phyloP scores from a whole-genome alignment of 129 eudicot species.

The Pulicaria dysenterica region DNA sequence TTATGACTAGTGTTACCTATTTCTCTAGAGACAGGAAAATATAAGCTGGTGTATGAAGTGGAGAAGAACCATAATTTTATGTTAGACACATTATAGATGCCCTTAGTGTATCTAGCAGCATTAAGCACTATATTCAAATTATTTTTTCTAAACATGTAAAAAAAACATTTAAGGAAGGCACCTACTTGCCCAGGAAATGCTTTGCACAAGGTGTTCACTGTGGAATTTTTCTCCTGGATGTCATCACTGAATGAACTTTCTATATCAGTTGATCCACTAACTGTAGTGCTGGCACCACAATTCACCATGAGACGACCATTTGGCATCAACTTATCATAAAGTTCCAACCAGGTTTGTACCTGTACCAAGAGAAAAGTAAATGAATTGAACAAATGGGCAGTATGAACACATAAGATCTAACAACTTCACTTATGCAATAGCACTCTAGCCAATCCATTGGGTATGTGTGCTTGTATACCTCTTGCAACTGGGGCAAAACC shows the following conservation, averaged over 20 bases:
- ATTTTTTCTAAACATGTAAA: not conserved
- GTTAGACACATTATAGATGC: too few relatives aligned
- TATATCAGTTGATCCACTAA: not conserved
- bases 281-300: slow-evolving; percentile 57
- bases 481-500: slow-evolving; percentile 72
- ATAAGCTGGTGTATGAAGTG: too few relatives aligned
- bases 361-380: slow-evolving; percentile 26
- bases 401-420: not conserved
- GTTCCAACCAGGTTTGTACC: slow-evolving; percentile 71
- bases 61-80: too few relatives aligned
- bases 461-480: slow-evolving; percentile 41
- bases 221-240: slow-evolving; percentile 54
- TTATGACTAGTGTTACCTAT: too few relatives aligned
- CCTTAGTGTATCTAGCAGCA: not conserved
- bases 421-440: not conserved
- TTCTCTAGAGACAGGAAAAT: too few relatives aligned
- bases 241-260: slow-evolving; percentile 18
- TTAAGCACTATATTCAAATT: not conserved
- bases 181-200: slow-evolving; percentile 79
- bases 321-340: slow-evolving; percentile 73
- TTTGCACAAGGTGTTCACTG: slow-evolving; percentile 57
- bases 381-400: not conserved
- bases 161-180: slow-evolving; percentile 20
- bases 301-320: slow-evolving; percentile 90
- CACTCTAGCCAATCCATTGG: not conserved